Percentiles rank a stretch among this genome's conserved stretches.
These are phyloP conservation scores for Paracamarosporium sp. DNA, from an alignment of 2,329 filamentous ascomycete species.

Conservation along the genomic window DNA sequence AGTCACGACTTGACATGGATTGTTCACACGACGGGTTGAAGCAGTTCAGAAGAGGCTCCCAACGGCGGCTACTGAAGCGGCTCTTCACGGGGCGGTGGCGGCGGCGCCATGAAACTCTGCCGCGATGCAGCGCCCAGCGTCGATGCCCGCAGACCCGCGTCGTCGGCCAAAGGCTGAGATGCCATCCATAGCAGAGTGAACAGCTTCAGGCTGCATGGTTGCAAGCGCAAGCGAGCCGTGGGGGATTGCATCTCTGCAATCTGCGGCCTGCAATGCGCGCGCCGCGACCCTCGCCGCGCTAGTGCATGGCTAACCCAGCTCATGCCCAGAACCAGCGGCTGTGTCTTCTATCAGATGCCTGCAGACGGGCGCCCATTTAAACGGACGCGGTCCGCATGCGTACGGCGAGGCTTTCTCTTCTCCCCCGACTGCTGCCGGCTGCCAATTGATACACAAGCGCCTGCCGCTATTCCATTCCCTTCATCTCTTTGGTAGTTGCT, in stretches of 20 bases:
- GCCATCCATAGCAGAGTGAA: too few relatives aligned
- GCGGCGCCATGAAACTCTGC: too few relatives aligned
- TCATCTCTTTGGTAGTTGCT: too few relatives aligned
- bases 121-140: neutral
- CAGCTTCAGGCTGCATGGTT: neutral
- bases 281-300: neutral
- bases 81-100: neutral
- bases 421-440: neutral
- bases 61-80: neutral
- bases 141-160: neutral
- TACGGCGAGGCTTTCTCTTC: neutral
- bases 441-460: neutral
- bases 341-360: too few relatives aligned
- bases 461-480: neutral
- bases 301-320: neutral
- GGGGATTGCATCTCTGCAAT: neutral
- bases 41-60: neutral
- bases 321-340: neutral
- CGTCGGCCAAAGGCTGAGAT: neutral
- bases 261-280: neutral
- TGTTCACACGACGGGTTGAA: neutral
- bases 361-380: neutral
- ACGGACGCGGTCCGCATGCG: neutral
- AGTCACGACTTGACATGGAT: neutral
- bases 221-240: neutral